phyloP scores from a whole-genome alignment of 768 basidiomycete genomes.

The Trametes cingulata region DNA sequence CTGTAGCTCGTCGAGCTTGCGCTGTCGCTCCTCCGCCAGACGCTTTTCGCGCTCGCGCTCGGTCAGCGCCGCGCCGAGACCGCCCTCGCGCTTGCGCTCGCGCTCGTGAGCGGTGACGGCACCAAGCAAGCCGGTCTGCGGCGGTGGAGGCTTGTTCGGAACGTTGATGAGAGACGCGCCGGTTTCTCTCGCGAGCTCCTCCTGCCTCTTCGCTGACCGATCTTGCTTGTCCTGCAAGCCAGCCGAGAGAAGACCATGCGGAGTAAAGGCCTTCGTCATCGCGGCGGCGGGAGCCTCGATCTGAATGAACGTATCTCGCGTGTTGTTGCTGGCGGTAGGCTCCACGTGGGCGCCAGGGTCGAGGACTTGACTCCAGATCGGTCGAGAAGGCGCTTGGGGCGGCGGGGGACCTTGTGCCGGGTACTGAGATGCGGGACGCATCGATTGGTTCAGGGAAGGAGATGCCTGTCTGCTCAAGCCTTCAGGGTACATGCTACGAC shows the following conservation, averaged over 20 bases:
- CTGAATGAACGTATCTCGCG: slow-evolving; percentile 66
- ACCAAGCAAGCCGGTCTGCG: slow-evolving; percentile 92
- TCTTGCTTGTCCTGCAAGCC: slow-evolving; percentile 96
- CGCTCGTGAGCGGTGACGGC: slow-evolving; percentile 95
- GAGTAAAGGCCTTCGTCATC: slow-evolving; percentile 93
- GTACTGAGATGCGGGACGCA: slow-evolving; percentile 57
- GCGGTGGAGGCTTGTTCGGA: slow-evolving; percentile 91
- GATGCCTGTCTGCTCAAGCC: slow-evolving; percentile 25
- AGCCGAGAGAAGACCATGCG: slow-evolving; percentile 91
- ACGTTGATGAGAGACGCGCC: slow-evolving; percentile 94
- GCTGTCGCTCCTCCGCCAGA: slow-evolving; percentile 87
- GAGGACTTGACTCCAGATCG: slow-evolving; percentile 88
- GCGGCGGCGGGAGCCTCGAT: slow-evolving; percentile 67
- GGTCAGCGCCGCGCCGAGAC: slow-evolving; percentile 91
- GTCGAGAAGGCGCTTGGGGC: slow-evolving; percentile 57
- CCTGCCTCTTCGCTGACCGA: slow-evolving; percentile 92
- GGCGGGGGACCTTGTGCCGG: slow-evolving; percentile 33
- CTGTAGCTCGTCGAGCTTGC: slow-evolving; percentile 90
- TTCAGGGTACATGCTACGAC: slow-evolving; percentile 43
- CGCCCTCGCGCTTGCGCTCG: slow-evolving; percentile 92
- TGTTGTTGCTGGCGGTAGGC: not conserved
- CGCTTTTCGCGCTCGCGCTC: slow-evolving; percentile 94
- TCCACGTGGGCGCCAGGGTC: slow-evolving; percentile 47
- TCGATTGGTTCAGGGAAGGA: slow-evolving; percentile 28
- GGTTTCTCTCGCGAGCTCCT: slow-evolving; percentile 88